phyloP scores from a whole-genome alignment of 345 rosid genomes.

The Corchorus olitorius region DNA sequence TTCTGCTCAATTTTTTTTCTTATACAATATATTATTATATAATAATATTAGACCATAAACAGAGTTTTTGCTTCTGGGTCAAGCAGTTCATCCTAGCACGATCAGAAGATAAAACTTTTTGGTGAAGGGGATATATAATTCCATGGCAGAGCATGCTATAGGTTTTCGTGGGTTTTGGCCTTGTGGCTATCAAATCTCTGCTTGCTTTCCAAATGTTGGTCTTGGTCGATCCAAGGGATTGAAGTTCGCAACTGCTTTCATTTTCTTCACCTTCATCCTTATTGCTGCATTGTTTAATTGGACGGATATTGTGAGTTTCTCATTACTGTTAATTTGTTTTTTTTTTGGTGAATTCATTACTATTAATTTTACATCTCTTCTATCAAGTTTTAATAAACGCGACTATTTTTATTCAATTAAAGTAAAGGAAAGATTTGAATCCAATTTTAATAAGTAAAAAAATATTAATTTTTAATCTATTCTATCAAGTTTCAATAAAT shows the following conservation, averaged over 20 bases:
- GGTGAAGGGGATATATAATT: no score
- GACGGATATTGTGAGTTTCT: constrained; percentile 35
- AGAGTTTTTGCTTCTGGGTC: background rate
- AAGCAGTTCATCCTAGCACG: background rate
- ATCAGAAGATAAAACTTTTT: background rate
- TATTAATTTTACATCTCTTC: no score
- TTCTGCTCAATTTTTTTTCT: no score
- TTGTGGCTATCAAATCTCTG: background rate
- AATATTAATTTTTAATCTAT: no score
- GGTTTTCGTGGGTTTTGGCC: background rate
- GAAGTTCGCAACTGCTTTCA: constrained; percentile 20
- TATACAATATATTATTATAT: no score
- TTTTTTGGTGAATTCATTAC: no score
- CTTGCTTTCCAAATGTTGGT: background rate
- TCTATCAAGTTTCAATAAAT: no score
- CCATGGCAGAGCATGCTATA: background rate
- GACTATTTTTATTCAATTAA: no score
- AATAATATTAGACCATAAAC: no score
- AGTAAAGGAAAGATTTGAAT: no score
- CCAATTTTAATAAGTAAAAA: no score
- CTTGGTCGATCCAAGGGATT: constrained; percentile 28
- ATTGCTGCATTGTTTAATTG: constrained; percentile 34
- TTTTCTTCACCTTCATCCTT: constrained; percentile 34
- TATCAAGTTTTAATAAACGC: no score
- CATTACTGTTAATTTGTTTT: background rate